Percentiles rank a stretch among this genome's conserved stretches.
These are phyloP conservation scores for Tetraselmis chui DNA, from an alignment of 139 green algal genomes.

Conservation along the genomic window DNA sequence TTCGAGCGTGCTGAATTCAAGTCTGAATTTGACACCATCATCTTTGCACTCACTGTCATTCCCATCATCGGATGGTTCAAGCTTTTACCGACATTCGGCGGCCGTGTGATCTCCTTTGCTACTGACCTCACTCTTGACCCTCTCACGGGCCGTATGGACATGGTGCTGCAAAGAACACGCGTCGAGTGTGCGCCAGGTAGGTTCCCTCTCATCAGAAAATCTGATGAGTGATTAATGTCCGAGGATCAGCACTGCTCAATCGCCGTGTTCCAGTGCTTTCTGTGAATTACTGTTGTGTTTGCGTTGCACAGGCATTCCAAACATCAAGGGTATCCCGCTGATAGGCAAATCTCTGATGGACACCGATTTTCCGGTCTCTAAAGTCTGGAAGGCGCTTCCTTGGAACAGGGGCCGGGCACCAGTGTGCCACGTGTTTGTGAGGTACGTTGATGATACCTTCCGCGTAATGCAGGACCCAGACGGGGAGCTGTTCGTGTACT, in stretches of 20 bases:
- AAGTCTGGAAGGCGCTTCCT: slow-evolving; percentile 23
- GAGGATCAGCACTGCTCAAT: neutral
- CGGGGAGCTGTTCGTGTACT: slow-evolving; percentile 20
- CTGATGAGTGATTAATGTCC: too few species aligned
- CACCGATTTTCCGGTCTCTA: slow-evolving; percentile 7
- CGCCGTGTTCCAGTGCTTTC: neutral
- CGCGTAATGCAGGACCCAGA: slow-evolving; percentile 8
- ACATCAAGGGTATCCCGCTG: neutral
- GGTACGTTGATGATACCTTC: slow-evolving; percentile 22
- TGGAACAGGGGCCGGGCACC: slow-evolving; percentile 21
- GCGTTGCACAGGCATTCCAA: neutral
- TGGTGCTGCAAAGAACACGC: neutral
- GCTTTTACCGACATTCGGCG: slow-evolving; percentile 29
- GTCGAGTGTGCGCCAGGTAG: neutral
- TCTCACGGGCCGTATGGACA: neutral
- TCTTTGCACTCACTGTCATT: slow-evolving; percentile 24
- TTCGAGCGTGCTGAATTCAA: neutral
- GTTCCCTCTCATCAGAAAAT: neutral
- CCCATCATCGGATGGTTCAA: slow-evolving; percentile 32
- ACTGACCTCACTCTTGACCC: slow-evolving; percentile 9
- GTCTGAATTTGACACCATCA: slow-evolving; percentile 25
- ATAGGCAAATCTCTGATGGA: neutral
- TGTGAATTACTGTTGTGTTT: neutral
- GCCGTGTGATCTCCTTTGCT: slow-evolving; percentile 13
- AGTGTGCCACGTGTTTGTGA: slow-evolving; percentile 4